These are phyloP conservation scores for Arthrobotrys megalospora DNA, from an alignment of 2,329 filamentous ascomycete species.

Conservation along the genomic window DNA sequence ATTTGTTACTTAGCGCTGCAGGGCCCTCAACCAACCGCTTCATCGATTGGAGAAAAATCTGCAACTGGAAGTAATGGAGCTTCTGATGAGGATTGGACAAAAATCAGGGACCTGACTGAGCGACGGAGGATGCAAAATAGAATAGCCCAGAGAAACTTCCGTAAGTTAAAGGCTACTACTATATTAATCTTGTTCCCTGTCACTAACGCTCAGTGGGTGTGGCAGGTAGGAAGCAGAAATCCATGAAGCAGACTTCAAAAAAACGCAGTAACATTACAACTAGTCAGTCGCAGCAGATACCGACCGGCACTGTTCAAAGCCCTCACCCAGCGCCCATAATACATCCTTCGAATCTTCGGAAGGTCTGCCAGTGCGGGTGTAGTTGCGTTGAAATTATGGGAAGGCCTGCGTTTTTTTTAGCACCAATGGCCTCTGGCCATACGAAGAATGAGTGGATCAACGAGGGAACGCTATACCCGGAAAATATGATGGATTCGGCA, in stretches of 20 bases:
- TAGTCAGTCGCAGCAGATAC: neutral
- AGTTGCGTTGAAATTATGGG: neutral
- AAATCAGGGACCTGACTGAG: slow-evolving; percentile 96
- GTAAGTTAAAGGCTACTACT: slow-evolving; percentile 71
- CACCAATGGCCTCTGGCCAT: neutral
- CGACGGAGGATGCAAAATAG: slow-evolving; percentile 94
- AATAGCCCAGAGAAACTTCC: slow-evolving; percentile 97
- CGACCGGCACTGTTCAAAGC: neutral
- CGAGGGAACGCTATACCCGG: neutral
- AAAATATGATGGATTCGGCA: slow-evolving; percentile 2
- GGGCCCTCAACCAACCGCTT: neutral
- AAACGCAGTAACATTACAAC: neutral
- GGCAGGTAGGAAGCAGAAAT: slow-evolving; percentile 3
- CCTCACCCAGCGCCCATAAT: neutral
- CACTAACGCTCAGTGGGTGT: neutral
- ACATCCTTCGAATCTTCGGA: neutral
- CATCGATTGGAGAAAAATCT: neutral
- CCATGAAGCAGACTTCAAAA: neutral
- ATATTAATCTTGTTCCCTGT: neutral
- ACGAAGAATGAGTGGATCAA: neutral
- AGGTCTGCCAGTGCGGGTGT: neutral
- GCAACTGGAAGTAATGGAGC: neutral
- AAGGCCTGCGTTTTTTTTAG: slow-evolving; percentile 13
- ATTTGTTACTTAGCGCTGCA: slow-evolving; percentile 8
- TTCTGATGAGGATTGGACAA: slow-evolving; percentile 96